Conservation (phyloP, 192 early-diverging fungal genomes). For the Spinellus fusiger region DNA sequence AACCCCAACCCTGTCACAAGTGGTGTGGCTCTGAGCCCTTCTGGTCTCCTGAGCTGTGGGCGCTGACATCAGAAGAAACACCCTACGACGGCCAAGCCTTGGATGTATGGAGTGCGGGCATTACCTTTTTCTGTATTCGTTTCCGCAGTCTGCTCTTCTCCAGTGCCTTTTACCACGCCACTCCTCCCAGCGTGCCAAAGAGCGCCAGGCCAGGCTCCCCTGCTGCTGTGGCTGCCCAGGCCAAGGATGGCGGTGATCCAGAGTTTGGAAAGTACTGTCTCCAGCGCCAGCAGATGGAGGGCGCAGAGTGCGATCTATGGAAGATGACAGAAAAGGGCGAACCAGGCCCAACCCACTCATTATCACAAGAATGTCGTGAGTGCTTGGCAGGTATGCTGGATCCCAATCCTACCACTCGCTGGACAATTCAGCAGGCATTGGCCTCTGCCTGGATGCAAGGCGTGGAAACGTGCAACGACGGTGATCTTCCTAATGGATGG, state of each 20-base stretch:
- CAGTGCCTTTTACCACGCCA: conserved; percentile 6
- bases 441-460: conserved; percentile 34
- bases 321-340: not conserved
- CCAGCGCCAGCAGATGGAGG: conserved; percentile 13
- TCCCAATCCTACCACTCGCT: conserved; percentile 34
- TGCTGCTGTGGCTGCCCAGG: conserved; percentile 18
- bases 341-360: not conserved
- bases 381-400: conserved; percentile 34
- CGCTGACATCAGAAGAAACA: conserved; percentile 48
- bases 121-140: conserved; percentile 83
- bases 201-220: conserved; percentile 13
- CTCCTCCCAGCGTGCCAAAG: not conserved
- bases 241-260: conserved; percentile 13
- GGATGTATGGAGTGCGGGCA: conserved; percentile 89
- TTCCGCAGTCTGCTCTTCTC: conserved; percentile 46
- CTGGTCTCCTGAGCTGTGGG: conserved; percentile 90
- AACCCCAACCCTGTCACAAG: conserved; percentile 75
- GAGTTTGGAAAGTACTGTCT: conserved; percentile 10
- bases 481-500: conserved; percentile 26
- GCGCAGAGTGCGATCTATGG: conserved; percentile 15
- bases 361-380: conserved; percentile 16
- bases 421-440: conserved; percentile 34
- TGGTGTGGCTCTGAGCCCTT: conserved; percentile 93
- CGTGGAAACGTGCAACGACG: conserved; percentile 37
- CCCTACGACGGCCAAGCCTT: conserved; percentile 89